These are phyloP conservation scores for Podospora tetraspora DNA, from an alignment of 495 filamentous ascomycete species.

Conservation along the genomic window DNA sequence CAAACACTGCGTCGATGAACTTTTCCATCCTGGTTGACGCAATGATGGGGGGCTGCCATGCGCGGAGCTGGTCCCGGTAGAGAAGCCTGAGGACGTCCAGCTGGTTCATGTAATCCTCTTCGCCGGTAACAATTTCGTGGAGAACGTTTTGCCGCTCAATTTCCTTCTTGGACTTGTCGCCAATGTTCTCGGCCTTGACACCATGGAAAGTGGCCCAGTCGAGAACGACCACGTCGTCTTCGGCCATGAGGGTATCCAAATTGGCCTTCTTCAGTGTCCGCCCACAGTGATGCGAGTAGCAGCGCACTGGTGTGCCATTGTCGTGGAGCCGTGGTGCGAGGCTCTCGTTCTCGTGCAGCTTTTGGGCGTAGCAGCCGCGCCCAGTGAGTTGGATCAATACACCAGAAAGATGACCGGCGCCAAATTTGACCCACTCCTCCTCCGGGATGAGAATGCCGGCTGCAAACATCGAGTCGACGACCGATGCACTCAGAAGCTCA, in stretches of 20 bases:
- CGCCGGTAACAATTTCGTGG: slow-evolving; percentile 92
- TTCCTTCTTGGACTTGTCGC: slow-evolving; percentile 69
- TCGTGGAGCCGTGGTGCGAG: slow-evolving; percentile 28
- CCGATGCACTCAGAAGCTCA: slow-evolving; percentile 72
- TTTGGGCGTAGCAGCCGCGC: slow-evolving; percentile 82
- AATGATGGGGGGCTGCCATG: slow-evolving; percentile 76
- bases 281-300: slow-evolving; percentile 92
- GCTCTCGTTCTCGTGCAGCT: slow-evolving; percentile 67
- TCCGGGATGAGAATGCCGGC: slow-evolving; percentile 76
- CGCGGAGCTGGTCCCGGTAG: slow-evolving; percentile 76
- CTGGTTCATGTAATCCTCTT: slow-evolving; percentile 84
- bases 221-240: slow-evolving; percentile 60
- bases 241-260: slow-evolving; percentile 60
- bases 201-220: slow-evolving; percentile 94
- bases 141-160: slow-evolving; percentile 88
- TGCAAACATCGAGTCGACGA: slow-evolving; percentile 75
- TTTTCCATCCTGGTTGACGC: slow-evolving; percentile 62
- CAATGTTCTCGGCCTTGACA: slow-evolving; percentile 58
- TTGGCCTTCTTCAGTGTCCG: slow-evolving; percentile 93
- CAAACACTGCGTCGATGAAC: slow-evolving; percentile 83
- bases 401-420: slow-evolving; percentile 66
- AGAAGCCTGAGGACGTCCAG: slow-evolving; percentile 76
- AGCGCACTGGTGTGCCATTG: slow-evolving; percentile 60
- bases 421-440: slow-evolving; percentile 97
- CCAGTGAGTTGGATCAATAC: slow-evolving; percentile 93